These are phyloP conservation scores for Dendrocalamus latiflorus DNA, from an alignment of 202 grass and related monocot genomes.

Conservation along the genomic window DNA sequence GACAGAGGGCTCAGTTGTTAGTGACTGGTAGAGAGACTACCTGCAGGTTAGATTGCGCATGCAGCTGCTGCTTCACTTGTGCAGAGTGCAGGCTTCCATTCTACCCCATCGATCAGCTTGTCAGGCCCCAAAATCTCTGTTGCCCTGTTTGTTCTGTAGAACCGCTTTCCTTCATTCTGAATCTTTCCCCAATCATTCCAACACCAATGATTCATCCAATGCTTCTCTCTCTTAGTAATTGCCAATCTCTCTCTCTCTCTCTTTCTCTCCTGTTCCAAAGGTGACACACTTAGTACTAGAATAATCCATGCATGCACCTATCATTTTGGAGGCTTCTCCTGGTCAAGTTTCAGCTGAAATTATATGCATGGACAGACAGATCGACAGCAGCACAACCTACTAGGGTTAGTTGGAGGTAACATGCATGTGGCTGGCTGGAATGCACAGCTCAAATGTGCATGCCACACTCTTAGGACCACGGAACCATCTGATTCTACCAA, in stretches of 20 bases:
- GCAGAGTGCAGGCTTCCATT: too few species aligned
- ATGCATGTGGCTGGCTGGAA: neutral
- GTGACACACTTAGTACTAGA: neutral
- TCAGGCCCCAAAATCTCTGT: too few species aligned
- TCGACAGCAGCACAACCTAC: neutral
- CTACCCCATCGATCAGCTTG: too few species aligned
- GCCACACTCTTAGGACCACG: neutral
- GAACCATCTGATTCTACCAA: neutral
- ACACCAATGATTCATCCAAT: too few species aligned
- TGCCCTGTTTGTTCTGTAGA: neutral
- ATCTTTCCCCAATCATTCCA: constrained; percentile 3
- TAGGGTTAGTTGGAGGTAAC: neutral
- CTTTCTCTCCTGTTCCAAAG: neutral
- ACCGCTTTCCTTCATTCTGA: neutral
- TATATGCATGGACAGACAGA: neutral
- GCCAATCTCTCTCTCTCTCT: too few species aligned
- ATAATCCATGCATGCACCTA: neutral
- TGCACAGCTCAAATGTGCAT: neutral
- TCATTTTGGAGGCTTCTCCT: neutral
- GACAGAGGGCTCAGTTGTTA: too few species aligned
- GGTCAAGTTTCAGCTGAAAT: neutral
- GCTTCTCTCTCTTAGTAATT: neutral
- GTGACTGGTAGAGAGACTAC: too few species aligned
- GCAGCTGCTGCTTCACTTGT: too few species aligned
- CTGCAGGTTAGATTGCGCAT: too few species aligned